Conservation (phyloP, 805 yeast species). For the Candida cerambycidarum region DNA sequence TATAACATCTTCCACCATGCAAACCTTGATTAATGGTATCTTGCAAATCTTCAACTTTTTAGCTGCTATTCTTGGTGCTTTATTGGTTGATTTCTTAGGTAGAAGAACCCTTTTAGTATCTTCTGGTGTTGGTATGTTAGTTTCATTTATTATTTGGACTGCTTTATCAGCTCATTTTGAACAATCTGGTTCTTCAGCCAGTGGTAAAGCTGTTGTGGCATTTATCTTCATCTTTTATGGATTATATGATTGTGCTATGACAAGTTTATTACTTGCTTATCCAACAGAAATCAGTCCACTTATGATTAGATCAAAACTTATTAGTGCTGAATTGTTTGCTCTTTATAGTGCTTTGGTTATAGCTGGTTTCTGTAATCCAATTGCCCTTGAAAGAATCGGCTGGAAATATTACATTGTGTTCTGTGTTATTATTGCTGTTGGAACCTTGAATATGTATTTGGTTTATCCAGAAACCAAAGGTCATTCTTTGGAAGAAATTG, state of each 20-base stretch:
- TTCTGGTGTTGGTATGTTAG: conserved; percentile 28
- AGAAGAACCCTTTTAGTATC: conserved; percentile 29
- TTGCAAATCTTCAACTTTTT: conserved; percentile 16
- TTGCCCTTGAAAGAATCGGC: conserved; percentile 20
- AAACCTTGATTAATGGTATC: conserved; percentile 16
- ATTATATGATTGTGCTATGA: conserved; percentile 17
- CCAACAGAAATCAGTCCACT: conserved; percentile 18
- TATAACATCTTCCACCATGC: conserved; percentile 15
- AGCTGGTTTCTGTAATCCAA: conserved; percentile 18
- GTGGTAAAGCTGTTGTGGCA: conserved; percentile 17
- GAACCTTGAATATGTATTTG: conserved; percentile 26
- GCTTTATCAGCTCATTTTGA: conserved; percentile 24
- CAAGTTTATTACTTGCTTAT: conserved; percentile 16
- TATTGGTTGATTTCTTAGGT: conserved; percentile 21
- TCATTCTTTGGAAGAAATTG: conserved; percentile 34
- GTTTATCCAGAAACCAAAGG: conserved; percentile 33
- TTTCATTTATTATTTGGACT: conserved; percentile 25
- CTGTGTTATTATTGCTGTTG: conserved; percentile 29
- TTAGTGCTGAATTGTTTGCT: conserved; percentile 19
- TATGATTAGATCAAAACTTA: conserved; percentile 16
- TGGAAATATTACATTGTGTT: conserved; percentile 22
- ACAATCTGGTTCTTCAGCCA: conserved; percentile 11
- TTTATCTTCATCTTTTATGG: conserved; percentile 18
- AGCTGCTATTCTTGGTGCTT: conserved; percentile 22
- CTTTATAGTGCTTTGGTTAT: conserved; percentile 22